phyloP scores from a whole-genome alignment of 2,329 filamentous ascomycete genomes.

The Alternaria postmessia region DNA sequence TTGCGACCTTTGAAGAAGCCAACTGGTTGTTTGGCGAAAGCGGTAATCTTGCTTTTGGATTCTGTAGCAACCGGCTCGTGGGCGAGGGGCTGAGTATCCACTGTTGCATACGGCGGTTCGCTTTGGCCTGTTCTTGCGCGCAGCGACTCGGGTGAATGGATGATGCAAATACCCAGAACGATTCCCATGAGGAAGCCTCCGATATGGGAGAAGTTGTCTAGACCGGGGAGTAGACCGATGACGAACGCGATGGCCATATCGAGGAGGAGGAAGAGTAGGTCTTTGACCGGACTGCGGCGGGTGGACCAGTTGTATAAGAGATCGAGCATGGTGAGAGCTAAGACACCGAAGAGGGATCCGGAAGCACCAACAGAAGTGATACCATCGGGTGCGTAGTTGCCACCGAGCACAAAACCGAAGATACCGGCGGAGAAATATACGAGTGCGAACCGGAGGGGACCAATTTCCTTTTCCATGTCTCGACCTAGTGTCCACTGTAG shows the following conservation, averaged over 20 bases:
- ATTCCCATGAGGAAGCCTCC: slow-evolving; percentile 95
- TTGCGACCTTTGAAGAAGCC: slow-evolving; percentile 93
- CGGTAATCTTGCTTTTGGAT: slow-evolving; percentile 39
- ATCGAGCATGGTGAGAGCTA: slow-evolving; percentile 87
- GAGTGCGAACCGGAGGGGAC: slow-evolving; percentile 83
- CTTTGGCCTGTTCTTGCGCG: slow-evolving; percentile 76
- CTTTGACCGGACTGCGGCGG: slow-evolving; percentile 77
- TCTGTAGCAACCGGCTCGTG: slow-evolving; percentile 18
- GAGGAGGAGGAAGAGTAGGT: slow-evolving; percentile 85
- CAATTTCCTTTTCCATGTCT: slow-evolving; percentile 92
- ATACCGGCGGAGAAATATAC: slow-evolving; percentile 93
- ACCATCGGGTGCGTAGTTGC: slow-evolving; percentile 85
- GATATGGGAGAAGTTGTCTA: slow-evolving; percentile 98
- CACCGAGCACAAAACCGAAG: slow-evolving; percentile 93
- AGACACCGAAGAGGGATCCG: slow-evolving; percentile 87
- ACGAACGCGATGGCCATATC: slow-evolving; percentile 92
- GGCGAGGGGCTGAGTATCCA: slow-evolving; percentile 50
- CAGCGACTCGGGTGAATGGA: slow-evolving; percentile 86
- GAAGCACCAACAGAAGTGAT: slow-evolving; percentile 87
- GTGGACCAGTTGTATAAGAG: slow-evolving; percentile 92
- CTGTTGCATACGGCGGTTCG: slow-evolving; percentile 73
- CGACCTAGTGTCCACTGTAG: slow-evolving; percentile 88
- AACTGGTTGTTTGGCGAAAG: slow-evolving; percentile 60
- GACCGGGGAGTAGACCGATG: slow-evolving; percentile 85
- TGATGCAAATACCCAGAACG: slow-evolving; percentile 81